Evolutionary conservation across 495 filamentous ascomycete species (phyloP).

Genomic region (Penicillium cinerascens): DNA sequence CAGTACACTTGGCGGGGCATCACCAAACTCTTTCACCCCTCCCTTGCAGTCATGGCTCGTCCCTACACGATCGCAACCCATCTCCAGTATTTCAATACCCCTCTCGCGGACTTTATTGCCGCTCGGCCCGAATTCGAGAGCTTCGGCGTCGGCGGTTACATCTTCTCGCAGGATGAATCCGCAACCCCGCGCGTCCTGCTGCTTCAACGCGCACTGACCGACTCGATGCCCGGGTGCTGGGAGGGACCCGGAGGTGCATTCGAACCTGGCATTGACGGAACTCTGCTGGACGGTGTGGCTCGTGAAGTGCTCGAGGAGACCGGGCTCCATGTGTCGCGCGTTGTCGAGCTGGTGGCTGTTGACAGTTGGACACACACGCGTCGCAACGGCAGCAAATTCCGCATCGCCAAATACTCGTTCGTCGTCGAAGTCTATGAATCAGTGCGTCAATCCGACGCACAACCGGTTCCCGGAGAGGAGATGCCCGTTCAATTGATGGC

Average conservation of each 20-base stretch:
- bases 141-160: constrained; percentile 38
- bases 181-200: constrained; percentile 40
- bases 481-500: constrained; percentile 34
- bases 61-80: constrained; percentile 36
- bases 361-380: constrained; percentile 30
- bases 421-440: constrained; percentile 37
- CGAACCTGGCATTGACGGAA: constrained; percentile 43
- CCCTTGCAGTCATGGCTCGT: constrained; percentile 6
- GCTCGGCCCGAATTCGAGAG: constrained; percentile 32
- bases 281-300: constrained; percentile 50
- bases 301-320: constrained; percentile 60
- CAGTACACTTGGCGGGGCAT: neutral
- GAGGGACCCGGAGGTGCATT: constrained; percentile 56
- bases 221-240: constrained; percentile 49
- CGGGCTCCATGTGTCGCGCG: constrained; percentile 44
- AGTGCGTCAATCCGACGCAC: neutral
- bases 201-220: constrained; percentile 47
- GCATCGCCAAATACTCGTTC: constrained; percentile 35
- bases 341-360: constrained; percentile 41
- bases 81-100: constrained; percentile 35
- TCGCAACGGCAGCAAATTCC: constrained; percentile 8
- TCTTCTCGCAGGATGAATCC: constrained; percentile 39
- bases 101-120: constrained; percentile 31
- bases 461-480: constrained; percentile 18
- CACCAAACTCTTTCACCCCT: neutral